These are phyloP conservation scores for Solanum gracilifrons DNA, from an alignment of 257 asterid species.

Conservation along the genomic window DNA sequence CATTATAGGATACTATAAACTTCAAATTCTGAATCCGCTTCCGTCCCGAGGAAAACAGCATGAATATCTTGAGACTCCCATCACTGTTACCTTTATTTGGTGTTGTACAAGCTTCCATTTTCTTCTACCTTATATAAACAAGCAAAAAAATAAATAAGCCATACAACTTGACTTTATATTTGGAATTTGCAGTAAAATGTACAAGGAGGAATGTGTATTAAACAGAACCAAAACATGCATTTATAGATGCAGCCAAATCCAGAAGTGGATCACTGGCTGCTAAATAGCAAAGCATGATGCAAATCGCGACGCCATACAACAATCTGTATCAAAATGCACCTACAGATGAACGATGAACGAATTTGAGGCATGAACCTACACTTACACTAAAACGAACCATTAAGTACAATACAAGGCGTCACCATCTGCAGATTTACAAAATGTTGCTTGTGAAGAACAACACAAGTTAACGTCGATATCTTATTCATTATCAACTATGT, in stretches of 20 bases:
- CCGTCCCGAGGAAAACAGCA: neutral
- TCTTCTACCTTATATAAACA: neutral
- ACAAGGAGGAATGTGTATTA: neutral
- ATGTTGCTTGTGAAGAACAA: neutral
- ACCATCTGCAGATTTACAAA: neutral
- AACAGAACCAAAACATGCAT: neutral
- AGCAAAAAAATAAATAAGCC: neutral
- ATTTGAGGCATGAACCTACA: neutral
- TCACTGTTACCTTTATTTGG: neutral
- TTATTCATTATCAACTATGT: neutral
- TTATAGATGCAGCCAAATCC: neutral
- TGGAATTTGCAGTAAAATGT: neutral
- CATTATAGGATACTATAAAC: too few relatives aligned
- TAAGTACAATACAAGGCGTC: too few relatives aligned
- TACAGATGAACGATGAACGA: neutral
- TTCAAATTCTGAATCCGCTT: neutral
- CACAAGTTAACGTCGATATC: neutral
- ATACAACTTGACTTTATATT: neutral
- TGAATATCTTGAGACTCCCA: neutral
- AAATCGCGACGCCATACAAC: neutral
- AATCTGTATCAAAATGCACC: neutral
- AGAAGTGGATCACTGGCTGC: neutral
- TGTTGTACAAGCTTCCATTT: neutral
- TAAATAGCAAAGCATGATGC: neutral
- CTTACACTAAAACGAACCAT: neutral